Base-by-base conservation (phyloP, 345 rosid genomes). In the Eucalyptus camaldulensis region DNA sequence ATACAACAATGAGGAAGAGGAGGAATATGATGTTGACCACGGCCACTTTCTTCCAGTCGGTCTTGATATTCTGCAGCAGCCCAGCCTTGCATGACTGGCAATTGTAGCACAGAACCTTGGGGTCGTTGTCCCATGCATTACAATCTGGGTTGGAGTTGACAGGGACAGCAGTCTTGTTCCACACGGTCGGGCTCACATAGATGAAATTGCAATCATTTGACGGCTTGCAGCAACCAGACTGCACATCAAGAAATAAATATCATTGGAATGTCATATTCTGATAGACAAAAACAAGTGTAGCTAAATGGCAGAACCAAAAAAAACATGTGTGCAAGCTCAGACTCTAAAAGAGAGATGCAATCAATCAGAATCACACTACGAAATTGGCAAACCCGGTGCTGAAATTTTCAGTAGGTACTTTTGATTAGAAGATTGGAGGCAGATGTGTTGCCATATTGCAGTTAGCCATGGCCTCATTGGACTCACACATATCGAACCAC, bases 221-320 rank as follows among this genome's bases (percentile, higher is more conserved):
- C 31, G 99, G 98, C 94, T 96, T 97, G 90, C 99, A 97, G 95
- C 98, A 97, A 60, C 99, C 99, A 89, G 99, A 95, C 97, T 97
- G 95, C 89, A 88, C 44, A 90, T 44, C 37, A 53, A 21, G 87
- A 76, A 76, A 37, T 13, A 21, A 76, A 40, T 12, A 37, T 76
- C 45, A 6, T 76, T 76, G 29, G 47, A 40, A 76, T 76, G 47
- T 76, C 83, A 40, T 37, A 22, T 76, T 76, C 83, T 76, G 83
- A 76, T 37, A 21, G 27, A 76, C 9, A 21, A 76, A 72, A 76
- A 76, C 83, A 76, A 37, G 83, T 76, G 83, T 44, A 10, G 45
- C 83, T 76, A 37, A 76, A 21, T 76, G 47, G 27, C 83, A 76
- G 83, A 76, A 40, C 81, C 44, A 72, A 72, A 37, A 40, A 29